Evolutionary conservation across 2,329 filamentous ascomycete genomes (phyloP).

Genomic region (Cadophora luteo-olivacea): DNA sequence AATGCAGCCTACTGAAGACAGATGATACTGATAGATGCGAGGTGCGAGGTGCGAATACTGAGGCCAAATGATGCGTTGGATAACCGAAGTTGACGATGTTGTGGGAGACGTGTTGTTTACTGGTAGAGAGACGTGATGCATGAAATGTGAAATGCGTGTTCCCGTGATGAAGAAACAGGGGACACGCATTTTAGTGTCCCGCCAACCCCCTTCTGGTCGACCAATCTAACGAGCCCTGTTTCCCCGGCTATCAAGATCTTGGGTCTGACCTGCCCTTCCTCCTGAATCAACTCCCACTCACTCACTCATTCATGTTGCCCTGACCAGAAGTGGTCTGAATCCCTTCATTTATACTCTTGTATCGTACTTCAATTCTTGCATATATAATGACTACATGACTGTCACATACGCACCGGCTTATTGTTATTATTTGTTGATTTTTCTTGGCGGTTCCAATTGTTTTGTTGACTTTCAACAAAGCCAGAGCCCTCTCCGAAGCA

Average conservation of each 20-base stretch:
- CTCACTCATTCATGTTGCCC: conserved; percentile 1
- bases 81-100: neutral
- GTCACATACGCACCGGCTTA: conserved; percentile 27
- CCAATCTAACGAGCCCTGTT: conserved; percentile 1
- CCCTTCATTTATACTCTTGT: conserved; percentile 21
- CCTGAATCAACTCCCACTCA: conserved; percentile 16
- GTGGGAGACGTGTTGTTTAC: conserved; percentile 1
- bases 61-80: neutral
- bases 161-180: neutral
- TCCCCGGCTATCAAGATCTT: conserved; percentile 15
- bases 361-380: conserved; percentile 17
- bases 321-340: conserved; percentile 29
- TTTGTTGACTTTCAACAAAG: conserved; percentile 39
- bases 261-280: neutral
- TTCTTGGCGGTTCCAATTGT: conserved; percentile 32
- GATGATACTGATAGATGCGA: neutral
- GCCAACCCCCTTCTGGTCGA: neutral
- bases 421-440: conserved; percentile 33
- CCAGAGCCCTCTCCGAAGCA: conserved; percentile 26
- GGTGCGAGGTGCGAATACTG: neutral
- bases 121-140: neutral
- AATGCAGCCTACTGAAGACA: too few species aligned
- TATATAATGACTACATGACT: conserved; percentile 38
- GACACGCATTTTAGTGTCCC: neutral
- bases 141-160: conserved; percentile 7